phyloP scores from a whole-genome alignment of 1,139 yeast species.

The Candida frijolesensis region DNA sequence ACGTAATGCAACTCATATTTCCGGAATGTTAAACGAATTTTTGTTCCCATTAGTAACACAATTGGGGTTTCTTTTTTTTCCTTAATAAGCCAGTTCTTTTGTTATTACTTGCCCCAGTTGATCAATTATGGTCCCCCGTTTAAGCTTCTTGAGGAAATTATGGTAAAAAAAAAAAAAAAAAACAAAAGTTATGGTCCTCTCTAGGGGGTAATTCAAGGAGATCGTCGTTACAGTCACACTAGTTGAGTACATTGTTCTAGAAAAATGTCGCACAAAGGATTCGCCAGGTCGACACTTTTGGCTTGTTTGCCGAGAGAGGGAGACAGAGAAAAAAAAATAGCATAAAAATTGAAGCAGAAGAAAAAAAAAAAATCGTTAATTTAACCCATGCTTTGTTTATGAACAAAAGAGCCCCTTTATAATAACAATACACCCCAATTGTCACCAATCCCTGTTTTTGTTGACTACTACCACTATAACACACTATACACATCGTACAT shows the following conservation, averaged over 20 bases:
- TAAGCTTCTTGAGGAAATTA: too few species aligned
- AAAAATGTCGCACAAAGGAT: too few species aligned
- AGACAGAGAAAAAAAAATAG: not conserved
- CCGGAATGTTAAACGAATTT: not conserved
- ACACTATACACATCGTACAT: not conserved
- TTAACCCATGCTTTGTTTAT: not conserved
- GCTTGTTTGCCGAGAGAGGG: not conserved
- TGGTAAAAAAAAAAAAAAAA: too few species aligned
- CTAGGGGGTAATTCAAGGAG: too few species aligned
- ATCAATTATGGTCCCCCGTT: too few species aligned
- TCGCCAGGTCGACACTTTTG: too few species aligned
- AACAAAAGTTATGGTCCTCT: too few species aligned
- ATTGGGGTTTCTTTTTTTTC: not conserved
- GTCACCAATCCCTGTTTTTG: not conserved
- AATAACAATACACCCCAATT: not conserved
- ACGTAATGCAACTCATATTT: not conserved
- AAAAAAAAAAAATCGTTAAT: not conserved
- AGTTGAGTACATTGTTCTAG: too few species aligned
- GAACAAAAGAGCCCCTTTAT: not conserved
- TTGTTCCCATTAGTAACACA: not conserved
- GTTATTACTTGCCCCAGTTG: too few species aligned
- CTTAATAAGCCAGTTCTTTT: not conserved
- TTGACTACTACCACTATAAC: not conserved
- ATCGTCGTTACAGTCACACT: too few species aligned
- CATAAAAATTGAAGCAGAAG: not conserved